Evolutionary conservation across 257 asterid species (phyloP).

Genomic region (Solanum bulbocastanum): DNA sequence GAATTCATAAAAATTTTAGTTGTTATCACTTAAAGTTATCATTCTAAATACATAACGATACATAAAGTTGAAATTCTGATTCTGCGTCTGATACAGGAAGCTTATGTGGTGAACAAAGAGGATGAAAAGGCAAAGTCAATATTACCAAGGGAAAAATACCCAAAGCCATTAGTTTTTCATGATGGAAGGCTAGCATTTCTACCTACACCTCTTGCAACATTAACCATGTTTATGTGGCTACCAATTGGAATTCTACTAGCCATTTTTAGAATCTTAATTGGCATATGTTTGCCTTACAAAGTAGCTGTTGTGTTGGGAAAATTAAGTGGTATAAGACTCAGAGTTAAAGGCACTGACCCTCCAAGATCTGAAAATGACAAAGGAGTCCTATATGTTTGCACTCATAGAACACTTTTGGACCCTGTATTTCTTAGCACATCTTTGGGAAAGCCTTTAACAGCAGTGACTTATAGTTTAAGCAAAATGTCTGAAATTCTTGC

Average conservation of each 20-base stretch:
- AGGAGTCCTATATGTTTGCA: slow-evolving; percentile 73
- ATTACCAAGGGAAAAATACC: slow-evolving; percentile 54
- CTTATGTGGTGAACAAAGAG: slow-evolving; percentile 44
- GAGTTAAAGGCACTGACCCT: slow-evolving; percentile 24
- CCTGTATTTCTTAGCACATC: slow-evolving; percentile 68
- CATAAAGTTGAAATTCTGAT: background rate
- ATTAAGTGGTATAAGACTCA: slow-evolving; percentile 36
- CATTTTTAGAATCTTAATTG: slow-evolving; percentile 41
- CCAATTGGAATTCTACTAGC: slow-evolving; percentile 57
- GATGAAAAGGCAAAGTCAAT: slow-evolving; percentile 23
- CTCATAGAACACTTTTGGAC: slow-evolving; percentile 74
- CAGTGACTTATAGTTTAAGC: slow-evolving; percentile 86
- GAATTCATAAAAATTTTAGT: too few relatives aligned
- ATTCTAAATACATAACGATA: accelerated
- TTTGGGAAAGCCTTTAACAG: slow-evolving; percentile 45
- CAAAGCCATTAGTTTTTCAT: slow-evolving; percentile 79
- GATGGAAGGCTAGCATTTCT: slow-evolving; percentile 85
- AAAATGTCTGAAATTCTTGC: slow-evolving; percentile 74
- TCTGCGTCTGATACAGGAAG: slow-evolving; percentile 32
- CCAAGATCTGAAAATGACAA: slow-evolving; percentile 11
- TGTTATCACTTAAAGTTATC: background rate
- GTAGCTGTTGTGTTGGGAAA: slow-evolving; percentile 28
- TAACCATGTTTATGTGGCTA: slow-evolving; percentile 71
- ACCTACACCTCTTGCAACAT: slow-evolving; percentile 67
- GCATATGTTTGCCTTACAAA: slow-evolving; percentile 44